Conservation (phyloP, 1,284 basidiomycete genomes). For the Chalciporus sp. region DNA sequence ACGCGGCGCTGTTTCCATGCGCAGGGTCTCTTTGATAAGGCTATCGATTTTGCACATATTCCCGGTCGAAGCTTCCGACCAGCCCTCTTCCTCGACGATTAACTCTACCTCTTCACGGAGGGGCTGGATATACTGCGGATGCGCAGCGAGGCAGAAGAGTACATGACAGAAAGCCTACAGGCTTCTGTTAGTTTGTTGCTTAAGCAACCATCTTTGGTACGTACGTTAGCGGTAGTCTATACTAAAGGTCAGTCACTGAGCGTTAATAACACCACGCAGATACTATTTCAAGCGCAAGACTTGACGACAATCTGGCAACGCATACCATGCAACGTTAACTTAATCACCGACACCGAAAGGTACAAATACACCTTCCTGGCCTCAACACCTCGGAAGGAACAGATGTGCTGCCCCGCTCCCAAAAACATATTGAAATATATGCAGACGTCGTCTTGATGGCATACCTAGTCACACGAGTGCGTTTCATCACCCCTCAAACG, state of each 20-base stretch:
- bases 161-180: conserved; percentile 38
- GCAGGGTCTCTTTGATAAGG: conserved; percentile 46
- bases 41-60: conserved; percentile 50
- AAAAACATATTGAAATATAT: conserved; percentile 26
- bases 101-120: conserved; percentile 48
- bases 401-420: conserved; percentile 21
- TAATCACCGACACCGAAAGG: no score
- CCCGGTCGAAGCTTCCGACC: conserved; percentile 43
- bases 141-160: conserved; percentile 32
- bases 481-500: background rate
- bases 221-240: conserved; percentile 16
- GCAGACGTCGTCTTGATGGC: conserved; percentile 17
- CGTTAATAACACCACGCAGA: no score
- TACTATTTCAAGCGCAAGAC: no score
- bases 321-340: no score
- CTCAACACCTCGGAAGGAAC: conserved; percentile 20
- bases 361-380: no score
- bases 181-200: background rate
- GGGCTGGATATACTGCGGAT: conserved; percentile 34
- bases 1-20: conserved; percentile 35
- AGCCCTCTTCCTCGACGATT: conserved; percentile 41
- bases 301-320: no score
- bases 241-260: background rate
- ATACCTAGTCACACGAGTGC: conserved; percentile 22
- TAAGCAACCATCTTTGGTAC: conserved; percentile 15